Evolutionary conservation across 805 yeast genomes (phyloP), one percentile per base, ranked within the genome.

Genomic region (Suhomyces vadensis): DNA sequence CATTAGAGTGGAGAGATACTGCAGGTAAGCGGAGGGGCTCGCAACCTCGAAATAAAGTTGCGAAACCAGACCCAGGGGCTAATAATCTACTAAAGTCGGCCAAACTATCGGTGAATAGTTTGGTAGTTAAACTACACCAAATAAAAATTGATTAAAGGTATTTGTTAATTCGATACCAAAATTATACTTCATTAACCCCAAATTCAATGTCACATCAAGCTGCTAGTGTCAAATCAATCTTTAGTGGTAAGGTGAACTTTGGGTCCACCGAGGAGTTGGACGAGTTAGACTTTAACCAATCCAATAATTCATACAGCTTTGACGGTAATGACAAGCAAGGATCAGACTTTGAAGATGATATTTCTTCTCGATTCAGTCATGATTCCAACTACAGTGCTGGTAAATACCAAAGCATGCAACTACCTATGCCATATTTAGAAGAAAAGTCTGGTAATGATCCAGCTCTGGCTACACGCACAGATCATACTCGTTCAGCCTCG

Each of bases 131-230:
- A n/a, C n/a, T n/a, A n/a, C n/a, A n/a, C n/a, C n/a, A n/a, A n/a
- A n/a, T n/a, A n/a, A n/a, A n/a, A n/a, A n/a, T n/a, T n/a, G n/a
- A n/a, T n/a, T n/a, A n/a, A n/a, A n/a, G n/a, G n/a, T n/a, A n/a
- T n/a, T n/a, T n/a, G n/a, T n/a, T n/a, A n/a, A n/a, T n/a, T n/a
- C n/a, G n/a, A n/a, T n/a, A n/a, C n/a, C n/a, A n/a, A n/a, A n/a
- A n/a, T n/a, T n/a, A n/a, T 11, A 16, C 25, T 23, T 23, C 25
- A 23, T 23, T 6, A 6, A 23, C 25, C 9, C 25, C 25, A 23
- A 6, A 7, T 20, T 29, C 14, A 9, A 70, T 70, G 75, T 59
- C 74, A 27, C 70, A 70, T 44, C 71, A 74, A n/a, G 69, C 67
- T 8, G 74, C 74, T 35, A 67, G 73, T 44, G 60, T 70, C 25